Evolutionary conservation across 768 basidiomycete genomes (phyloP).

Genomic region (Coprinopsis sp.): DNA sequence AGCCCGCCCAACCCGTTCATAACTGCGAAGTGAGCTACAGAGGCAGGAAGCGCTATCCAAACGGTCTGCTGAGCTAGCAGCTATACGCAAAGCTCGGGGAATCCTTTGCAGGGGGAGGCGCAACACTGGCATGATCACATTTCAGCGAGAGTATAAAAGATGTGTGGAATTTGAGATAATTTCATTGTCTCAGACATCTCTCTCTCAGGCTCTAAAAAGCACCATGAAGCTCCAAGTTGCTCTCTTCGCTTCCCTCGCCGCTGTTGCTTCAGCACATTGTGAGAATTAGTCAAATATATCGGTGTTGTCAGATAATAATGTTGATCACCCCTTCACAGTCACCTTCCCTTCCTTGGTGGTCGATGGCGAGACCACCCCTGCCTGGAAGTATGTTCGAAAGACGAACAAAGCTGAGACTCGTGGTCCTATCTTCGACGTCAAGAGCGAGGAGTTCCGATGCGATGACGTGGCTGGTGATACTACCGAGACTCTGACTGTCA

Average conservation of each 20-base stretch:
- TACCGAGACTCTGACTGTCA: slow-evolving; percentile 39
- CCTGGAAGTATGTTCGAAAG: slow-evolving; percentile 39
- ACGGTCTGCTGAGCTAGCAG: too few species aligned
- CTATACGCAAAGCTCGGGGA: too few species aligned
- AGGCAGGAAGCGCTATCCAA: too few species aligned
- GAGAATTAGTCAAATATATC: slow-evolving; percentile 5
- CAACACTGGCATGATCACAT: too few species aligned
- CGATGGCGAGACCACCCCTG: slow-evolving; percentile 31
- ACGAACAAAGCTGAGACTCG: slow-evolving; percentile 44
- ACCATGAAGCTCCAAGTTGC: slow-evolving; percentile 17
- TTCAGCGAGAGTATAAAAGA: too few species aligned
- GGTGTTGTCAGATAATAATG: neutral
- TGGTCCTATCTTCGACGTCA: slow-evolving; percentile 41
- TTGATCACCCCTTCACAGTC: slow-evolving; percentile 25
- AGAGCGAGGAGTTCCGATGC: slow-evolving; percentile 43
- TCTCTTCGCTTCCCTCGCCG: slow-evolving; percentile 18
- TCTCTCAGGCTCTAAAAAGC: too few species aligned
- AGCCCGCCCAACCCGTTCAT: too few species aligned
- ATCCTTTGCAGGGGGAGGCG: too few species aligned
- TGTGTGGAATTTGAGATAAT: too few species aligned
- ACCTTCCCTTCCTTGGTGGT: slow-evolving; percentile 42
- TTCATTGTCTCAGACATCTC: too few species aligned
- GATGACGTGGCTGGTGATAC: slow-evolving; percentile 37
- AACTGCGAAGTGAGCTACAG: too few species aligned
- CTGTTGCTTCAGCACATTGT: slow-evolving; percentile 23